These are phyloP conservation scores for Citrus australasica DNA, from an alignment of 345 rosid species.

Conservation along the genomic window DNA sequence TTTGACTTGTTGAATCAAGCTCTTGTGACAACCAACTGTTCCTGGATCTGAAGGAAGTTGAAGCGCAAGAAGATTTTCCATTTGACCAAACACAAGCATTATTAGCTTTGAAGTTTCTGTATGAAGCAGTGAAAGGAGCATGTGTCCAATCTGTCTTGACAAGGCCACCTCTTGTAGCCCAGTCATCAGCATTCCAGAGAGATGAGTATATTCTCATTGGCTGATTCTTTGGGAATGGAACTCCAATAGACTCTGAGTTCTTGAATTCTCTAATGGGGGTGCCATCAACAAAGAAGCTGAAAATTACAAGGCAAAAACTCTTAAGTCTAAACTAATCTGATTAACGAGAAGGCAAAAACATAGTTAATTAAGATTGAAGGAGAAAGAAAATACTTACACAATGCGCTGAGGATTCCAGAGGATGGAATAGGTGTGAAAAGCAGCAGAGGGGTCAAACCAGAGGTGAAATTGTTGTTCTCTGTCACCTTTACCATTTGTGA, in stretches of 20 bases:
- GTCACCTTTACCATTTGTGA: slow-evolving; percentile 58
- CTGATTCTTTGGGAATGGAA: slow-evolving; percentile 56
- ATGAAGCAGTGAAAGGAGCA: slow-evolving; percentile 63
- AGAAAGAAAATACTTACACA: slow-evolving; percentile 31
- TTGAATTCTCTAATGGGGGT: slow-evolving; percentile 71
- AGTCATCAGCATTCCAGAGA: slow-evolving; percentile 69
- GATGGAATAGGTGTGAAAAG: slow-evolving; percentile 67
- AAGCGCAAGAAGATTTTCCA: slow-evolving; percentile 35
- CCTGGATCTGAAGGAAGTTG: background rate
- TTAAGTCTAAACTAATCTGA: too few species aligned
- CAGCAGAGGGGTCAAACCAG: slow-evolving; percentile 71
- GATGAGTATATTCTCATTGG: slow-evolving; percentile 57
- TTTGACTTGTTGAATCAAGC: slow-evolving; percentile 32
- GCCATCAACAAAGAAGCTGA: slow-evolving; percentile 58
- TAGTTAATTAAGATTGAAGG: background rate
- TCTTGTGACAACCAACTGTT: slow-evolving; percentile 25
- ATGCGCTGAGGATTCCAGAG: slow-evolving; percentile 66
- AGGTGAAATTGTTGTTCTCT: slow-evolving; percentile 74
- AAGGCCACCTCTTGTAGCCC: slow-evolving; percentile 65
- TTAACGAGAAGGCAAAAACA: background rate
- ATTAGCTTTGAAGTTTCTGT: slow-evolving; percentile 38
- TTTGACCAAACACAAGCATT: slow-evolving; percentile 41
- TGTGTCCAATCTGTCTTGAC: slow-evolving; percentile 55
- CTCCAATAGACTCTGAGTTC: slow-evolving; percentile 53
- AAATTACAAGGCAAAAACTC: background rate